These are phyloP conservation scores for Aspergillus quadricinctus DNA, from an alignment of 2,329 filamentous ascomycete species.

Conservation along the genomic window DNA sequence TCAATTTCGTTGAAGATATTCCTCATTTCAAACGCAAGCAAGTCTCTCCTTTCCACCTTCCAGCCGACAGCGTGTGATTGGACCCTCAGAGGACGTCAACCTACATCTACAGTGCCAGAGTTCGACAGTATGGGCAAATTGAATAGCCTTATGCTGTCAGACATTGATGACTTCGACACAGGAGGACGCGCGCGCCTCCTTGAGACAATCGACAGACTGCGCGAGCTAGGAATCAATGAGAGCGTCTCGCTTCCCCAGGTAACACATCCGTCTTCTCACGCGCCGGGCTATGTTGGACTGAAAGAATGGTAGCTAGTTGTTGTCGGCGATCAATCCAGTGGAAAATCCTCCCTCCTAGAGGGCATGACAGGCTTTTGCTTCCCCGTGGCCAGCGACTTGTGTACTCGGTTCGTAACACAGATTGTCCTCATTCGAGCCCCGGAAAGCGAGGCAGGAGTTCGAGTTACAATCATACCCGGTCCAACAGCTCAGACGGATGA, in stretches of 20 bases:
- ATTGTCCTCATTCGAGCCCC: conserved; percentile 24
- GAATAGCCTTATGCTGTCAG: background rate
- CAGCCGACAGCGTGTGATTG: background rate
- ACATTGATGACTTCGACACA: conserved; percentile 23
- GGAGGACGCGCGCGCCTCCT: conserved; percentile 12
- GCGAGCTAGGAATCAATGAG: conserved; percentile 25
- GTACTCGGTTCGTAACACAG: conserved; percentile 30
- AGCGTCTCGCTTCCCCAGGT: conserved; percentile 29
- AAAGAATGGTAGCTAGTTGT: conserved; percentile 25
- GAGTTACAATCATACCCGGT: conserved; percentile 31
- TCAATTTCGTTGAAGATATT: background rate
- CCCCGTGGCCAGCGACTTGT: conserved; percentile 25
- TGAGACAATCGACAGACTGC: conserved; percentile 22
- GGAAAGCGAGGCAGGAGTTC: conserved; percentile 11
- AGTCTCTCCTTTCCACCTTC: background rate
- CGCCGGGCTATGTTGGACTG: background rate
- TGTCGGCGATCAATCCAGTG: conserved; percentile 32
- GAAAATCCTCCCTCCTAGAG: conserved; percentile 31
- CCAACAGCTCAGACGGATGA: conserved; percentile 14
- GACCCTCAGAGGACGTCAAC: background rate
- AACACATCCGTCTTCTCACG: background rate
- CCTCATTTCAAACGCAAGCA: background rate
- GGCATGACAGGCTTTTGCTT: conserved; percentile 27
- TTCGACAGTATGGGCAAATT: background rate
- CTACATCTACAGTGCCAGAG: no score